Evolutionary conservation across 2,329 filamentous ascomycete species (phyloP), one percentile per base, ranked within the genome.

Genomic region (Clarireedia hainanense): DNA sequence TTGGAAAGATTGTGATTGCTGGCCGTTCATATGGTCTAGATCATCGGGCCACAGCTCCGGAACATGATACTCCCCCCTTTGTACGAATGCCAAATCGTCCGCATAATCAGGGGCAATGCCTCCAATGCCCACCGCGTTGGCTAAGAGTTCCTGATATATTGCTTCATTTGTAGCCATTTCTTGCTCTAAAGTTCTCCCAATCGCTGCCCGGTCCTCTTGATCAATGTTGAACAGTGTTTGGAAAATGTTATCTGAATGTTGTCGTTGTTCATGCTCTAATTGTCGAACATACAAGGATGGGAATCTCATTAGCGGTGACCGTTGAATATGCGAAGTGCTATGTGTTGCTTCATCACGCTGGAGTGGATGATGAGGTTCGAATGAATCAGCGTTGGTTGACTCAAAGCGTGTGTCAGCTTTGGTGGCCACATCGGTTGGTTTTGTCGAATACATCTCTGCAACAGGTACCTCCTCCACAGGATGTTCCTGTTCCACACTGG

Each of bases 251-350:
- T 40, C 9, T 49, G 45, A 6, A 30, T 23, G 15, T 47, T 50
- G 20, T 20, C 34, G 43, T 30, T 42, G 52, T 40, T 47, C 45
- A 34, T 40, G 9, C 40, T 52, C 50, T 15, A 52, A 2, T 36
- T 53, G 45, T 37, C 36, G 24, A 39, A 36, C 47, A 23, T 56
- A 52, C 3, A 55, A 39, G 6, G 52, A 55, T 15, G 36, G 46
- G 26, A 36, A 24, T 26, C 37, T 47, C 24, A 55, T 36, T 2
- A 43, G 36, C 6, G 52, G 46, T 7, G 52, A 55, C 9, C 46
- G 52, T 23, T 50, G 49, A 10, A 43, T 50, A 26, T 50, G 20
- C 27, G 30, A 24, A 7, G 46, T 15, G 4, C 5, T 39, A 24
- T 27, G 17, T 17, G 17, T 4, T 45, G n/a, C 14, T 40, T n/a